Conservation (phyloP, 805 yeast species). For the Grigorovia yakushimaensis region DNA sequence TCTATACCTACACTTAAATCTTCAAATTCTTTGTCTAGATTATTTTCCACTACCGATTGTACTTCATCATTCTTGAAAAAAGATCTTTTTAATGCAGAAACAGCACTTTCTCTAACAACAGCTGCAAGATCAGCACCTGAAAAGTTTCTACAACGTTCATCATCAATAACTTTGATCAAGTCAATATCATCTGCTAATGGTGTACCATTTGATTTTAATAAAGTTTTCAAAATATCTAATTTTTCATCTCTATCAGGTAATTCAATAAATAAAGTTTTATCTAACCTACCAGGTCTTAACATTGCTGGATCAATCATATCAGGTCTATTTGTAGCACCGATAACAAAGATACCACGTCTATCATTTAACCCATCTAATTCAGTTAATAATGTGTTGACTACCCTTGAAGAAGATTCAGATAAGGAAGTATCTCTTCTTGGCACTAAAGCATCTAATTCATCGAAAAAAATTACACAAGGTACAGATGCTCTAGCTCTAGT, state of each 20-base stretch:
- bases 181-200: constrained; percentile 63
- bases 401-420: constrained; percentile 85
- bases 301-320: constrained; percentile 98
- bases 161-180: constrained; percentile 51
- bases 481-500: constrained; percentile 85
- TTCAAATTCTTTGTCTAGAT: constrained; percentile 33
- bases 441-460: constrained; percentile 91
- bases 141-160: constrained; percentile 76
- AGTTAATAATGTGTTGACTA: constrained; percentile 87
- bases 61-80: constrained; percentile 45
- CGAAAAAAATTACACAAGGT: constrained; percentile 92
- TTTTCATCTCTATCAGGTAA: constrained; percentile 75
- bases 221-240: constrained; percentile 69
- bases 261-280: constrained; percentile 85
- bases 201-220: constrained; percentile 60
- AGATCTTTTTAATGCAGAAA: constrained; percentile 67
- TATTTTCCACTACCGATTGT: constrained; percentile 37
- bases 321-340: constrained; percentile 96
- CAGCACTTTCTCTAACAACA: constrained; percentile 89
- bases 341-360: constrained; percentile 83
- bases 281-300: constrained; percentile 94
- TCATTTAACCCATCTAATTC: constrained; percentile 93
- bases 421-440: constrained; percentile 86
- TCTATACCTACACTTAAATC: constrained; percentile 30
- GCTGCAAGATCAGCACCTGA: constrained; percentile 96